Evolutionary conservation across 169 alveolate species (phyloP).

Genomic region (Plasmodium vivax): DNA sequence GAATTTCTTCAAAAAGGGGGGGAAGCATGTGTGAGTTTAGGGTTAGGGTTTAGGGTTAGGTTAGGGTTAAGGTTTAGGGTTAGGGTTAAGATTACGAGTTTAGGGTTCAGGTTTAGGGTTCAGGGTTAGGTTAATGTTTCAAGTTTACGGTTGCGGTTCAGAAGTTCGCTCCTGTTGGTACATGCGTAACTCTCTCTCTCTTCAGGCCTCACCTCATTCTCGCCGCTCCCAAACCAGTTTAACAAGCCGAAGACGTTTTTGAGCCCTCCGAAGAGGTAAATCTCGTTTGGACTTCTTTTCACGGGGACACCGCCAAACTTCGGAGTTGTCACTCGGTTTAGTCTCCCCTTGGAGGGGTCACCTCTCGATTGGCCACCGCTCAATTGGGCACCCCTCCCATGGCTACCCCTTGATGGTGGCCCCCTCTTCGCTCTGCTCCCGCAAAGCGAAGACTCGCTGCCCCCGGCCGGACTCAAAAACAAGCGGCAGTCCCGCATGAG

Average conservation of each 20-base stretch:
- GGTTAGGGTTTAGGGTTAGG: too few species aligned
- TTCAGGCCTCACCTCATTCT: constrained; percentile 37
- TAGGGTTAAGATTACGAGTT: too few species aligned
- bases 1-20: constrained; percentile 2
- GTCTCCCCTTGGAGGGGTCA: neutral
- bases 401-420: neutral
- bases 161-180: neutral
- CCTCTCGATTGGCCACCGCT: neutral
- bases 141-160: neutral
- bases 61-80: too few species aligned
- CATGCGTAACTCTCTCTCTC: neutral
- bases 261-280: constrained; percentile 23
- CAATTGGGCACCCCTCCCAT: neutral
- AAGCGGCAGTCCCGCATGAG: neutral
- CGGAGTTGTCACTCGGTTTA: neutral
- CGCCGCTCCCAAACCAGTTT: neutral
- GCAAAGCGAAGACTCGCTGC: neutral
- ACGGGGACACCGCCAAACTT: neutral
- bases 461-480: neutral
- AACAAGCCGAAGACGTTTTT: constrained; percentile 11
- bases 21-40: neutral
- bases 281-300: neutral
- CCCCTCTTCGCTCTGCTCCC: neutral
- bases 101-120: too few species aligned
- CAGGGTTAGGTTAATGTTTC: too few species aligned